phyloP scores from a whole-genome alignment of 352 stramenopile species.

The Globisporangium uncinulatum region DNA sequence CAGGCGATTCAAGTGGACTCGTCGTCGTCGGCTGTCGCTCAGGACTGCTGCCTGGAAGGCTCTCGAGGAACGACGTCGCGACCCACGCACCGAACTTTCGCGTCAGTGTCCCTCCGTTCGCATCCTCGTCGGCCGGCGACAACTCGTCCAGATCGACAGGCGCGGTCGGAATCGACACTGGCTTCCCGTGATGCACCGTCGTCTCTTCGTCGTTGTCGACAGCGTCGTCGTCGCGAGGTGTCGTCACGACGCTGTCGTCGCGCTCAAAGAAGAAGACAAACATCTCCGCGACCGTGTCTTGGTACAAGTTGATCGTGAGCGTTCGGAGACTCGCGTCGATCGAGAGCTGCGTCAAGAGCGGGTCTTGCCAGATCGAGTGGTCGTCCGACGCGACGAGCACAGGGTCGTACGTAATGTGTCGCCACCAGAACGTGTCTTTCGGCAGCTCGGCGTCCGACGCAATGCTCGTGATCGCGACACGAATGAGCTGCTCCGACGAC shows the following conservation, averaged over 20 bases:
- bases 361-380: conserved; percentile 68
- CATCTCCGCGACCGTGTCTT: conserved; percentile 68
- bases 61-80: conserved; percentile 54
- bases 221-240: not conserved
- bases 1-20: conserved; percentile 5
- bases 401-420: conserved; percentile 30
- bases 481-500: conserved; percentile 52
- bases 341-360: conserved; percentile 59
- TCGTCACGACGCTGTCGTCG: conserved; percentile 8
- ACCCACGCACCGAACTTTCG: conserved; percentile 55
- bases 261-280: conserved; percentile 75
- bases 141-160: conserved; percentile 8
- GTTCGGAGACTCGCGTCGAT: conserved; percentile 66
- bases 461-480: conserved; percentile 69
- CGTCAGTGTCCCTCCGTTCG: conserved; percentile 33
- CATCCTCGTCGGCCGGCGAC: conserved; percentile 10
- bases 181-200: not conserved
- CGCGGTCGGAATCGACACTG: not conserved
- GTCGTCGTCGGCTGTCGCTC: not conserved
- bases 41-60: conserved; percentile 12
- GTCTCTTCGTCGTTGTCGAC: conserved; percentile 1
- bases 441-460: conserved; percentile 50
- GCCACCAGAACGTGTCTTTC: conserved; percentile 48
- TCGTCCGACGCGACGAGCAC: conserved; percentile 24
- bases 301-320: conserved; percentile 69